phyloP scores from a whole-genome alignment of 306 rosid genomes.

The Inga oerstediana region DNA sequence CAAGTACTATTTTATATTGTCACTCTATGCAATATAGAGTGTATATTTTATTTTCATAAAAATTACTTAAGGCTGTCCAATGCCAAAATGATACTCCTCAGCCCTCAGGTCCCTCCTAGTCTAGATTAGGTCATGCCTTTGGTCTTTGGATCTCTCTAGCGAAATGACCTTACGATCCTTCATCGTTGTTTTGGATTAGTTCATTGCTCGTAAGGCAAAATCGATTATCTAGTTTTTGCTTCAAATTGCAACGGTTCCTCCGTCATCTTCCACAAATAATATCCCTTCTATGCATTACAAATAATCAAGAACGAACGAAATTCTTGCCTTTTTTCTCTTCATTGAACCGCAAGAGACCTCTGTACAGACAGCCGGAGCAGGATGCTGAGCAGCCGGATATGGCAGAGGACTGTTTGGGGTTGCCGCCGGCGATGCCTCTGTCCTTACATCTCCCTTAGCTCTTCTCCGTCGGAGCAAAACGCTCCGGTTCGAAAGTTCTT shows the following conservation, averaged over 20 bases:
- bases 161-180: not conserved
- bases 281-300: not conserved
- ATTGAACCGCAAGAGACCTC: not conserved
- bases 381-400: constrained; percentile 4
- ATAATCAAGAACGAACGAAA: not conserved
- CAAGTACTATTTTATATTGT: too few species aligned
- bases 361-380: not conserved
- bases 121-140: too few species aligned
- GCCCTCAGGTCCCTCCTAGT: too few species aligned
- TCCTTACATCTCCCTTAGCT: not conserved
- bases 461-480: not conserved
- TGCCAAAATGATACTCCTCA: not conserved
- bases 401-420: constrained; percentile 1
- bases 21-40: too few species aligned
- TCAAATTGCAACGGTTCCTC: not conserved
- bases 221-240: not conserved
- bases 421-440: constrained; percentile 5
- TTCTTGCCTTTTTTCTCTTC: not conserved
- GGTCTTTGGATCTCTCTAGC: not conserved
- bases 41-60: too few species aligned
- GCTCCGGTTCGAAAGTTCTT: constrained; percentile 20
- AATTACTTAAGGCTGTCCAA: not conserved
- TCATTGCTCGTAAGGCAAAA: too few species aligned
- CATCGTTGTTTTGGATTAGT: not conserved
- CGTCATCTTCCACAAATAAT: not conserved